Evolutionary conservation across 345 rosid species (phyloP).

Genomic region (Bruguiera sexangula): DNA sequence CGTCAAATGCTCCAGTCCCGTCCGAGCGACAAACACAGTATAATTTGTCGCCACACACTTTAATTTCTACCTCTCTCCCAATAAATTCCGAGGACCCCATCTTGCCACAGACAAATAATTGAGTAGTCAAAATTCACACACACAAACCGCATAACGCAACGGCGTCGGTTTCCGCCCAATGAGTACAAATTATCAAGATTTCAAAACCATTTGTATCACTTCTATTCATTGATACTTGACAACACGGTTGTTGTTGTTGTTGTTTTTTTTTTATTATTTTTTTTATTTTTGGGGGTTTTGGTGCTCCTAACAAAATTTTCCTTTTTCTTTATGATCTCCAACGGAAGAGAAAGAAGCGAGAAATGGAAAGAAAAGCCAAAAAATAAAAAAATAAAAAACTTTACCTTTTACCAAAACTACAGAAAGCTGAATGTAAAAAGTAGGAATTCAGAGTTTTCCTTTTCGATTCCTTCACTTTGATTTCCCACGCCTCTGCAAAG

Average conservation of each 20-base stretch:
- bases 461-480: conserved; percentile 39
- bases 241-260: not conserved
- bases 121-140: too few relatives aligned
- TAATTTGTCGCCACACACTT: not conserved
- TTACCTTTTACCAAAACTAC: conserved; percentile 61
- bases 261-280: too few relatives aligned
- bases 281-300: not conserved
- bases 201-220: not conserved
- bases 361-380: not conserved
- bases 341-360: conserved; percentile 20
- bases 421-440: conserved; percentile 32
- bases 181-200: not conserved
- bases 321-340: conserved; percentile 17
- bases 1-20: not conserved
- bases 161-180: not conserved
- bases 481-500: conserved; percentile 25
- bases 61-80: too few relatives aligned
- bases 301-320: conserved; percentile 12
- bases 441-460: conserved; percentile 35
- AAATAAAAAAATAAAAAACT: conserved; percentile 22
- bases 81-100: too few relatives aligned
- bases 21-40: not conserved
- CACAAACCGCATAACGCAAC: too few relatives aligned
- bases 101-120: too few relatives aligned
- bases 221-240: not conserved